Evolutionary conservation across 2,329 filamentous ascomycete genomes (phyloP).

Genomic region (Elsinoe batatas): DNA sequence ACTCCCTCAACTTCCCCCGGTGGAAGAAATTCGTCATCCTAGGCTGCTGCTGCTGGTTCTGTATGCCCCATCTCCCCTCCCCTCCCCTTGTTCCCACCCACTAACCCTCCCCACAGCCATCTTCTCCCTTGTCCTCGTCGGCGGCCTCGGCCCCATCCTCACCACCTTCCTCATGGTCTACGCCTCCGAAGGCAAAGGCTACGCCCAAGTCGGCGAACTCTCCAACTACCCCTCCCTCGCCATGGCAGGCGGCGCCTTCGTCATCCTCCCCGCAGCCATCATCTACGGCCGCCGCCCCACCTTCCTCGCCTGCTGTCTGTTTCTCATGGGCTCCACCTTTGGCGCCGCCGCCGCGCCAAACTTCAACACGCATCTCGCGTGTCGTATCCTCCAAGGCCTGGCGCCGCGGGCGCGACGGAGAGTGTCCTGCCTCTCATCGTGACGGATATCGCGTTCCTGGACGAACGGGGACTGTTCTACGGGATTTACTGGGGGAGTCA

Average conservation of each 20-base stretch:
- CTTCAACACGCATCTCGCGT: constrained; percentile 30
- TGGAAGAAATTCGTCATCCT: constrained; percentile 25
- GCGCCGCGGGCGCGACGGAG: constrained; percentile 33
- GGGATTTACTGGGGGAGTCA: constrained; percentile 33
- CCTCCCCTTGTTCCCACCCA: too few relatives aligned
- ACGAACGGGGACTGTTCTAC: constrained; percentile 30
- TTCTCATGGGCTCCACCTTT: constrained; percentile 28
- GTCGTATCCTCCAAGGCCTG: constrained; percentile 28
- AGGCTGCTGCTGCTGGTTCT: constrained; percentile 26
- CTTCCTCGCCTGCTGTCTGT: constrained; percentile 22
- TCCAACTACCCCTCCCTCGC: constrained; percentile 32
- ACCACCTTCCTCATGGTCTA: constrained; percentile 28
- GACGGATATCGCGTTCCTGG: constrained; percentile 33
- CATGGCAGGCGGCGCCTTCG: constrained; percentile 30
- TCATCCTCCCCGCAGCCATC: constrained; percentile 32
- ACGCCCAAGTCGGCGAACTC: constrained; percentile 26
- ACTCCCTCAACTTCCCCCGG: constrained; percentile 26
- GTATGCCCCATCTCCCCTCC: constrained; percentile 8
- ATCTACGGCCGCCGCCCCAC: constrained; percentile 32
- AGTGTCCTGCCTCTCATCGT: constrained; percentile 33
- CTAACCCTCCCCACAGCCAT: constrained; percentile 13
- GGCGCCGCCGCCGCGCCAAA: constrained; percentile 27
- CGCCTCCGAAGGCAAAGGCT: constrained; percentile 19
- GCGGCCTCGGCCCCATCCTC: constrained; percentile 38
- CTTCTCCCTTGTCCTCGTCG: constrained; percentile 38